Base-by-base conservation (phyloP, 805 yeast species). In the Cyberlindnera amylophila region DNA sequence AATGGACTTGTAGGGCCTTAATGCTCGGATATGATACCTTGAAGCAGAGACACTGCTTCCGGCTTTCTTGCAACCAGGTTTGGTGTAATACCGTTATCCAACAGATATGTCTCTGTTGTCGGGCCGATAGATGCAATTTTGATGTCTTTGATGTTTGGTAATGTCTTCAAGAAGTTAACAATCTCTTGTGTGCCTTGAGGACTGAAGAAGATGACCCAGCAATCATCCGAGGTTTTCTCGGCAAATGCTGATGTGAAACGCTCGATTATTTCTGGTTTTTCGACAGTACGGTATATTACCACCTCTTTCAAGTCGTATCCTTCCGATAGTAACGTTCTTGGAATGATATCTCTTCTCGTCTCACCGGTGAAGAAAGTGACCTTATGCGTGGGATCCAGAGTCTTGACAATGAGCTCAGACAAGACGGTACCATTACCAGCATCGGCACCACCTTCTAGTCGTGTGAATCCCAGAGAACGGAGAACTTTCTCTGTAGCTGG, bases 71-170 rank as follows among this genome's bases (percentile, higher is more conserved):
- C 81, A 4, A 83, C 84, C 1, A 84, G 75, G 31, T 75, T 64
- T 1, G 90, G 86, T 0, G 34, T 50, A 3, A 91, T 58, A 0
- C 78, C 81, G 15, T 75, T 69, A 1, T 67, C 60, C 5, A 60
- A 30, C 33, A 90, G 63, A 54, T 75, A 88, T 31, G 67, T 70
- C 42, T 83, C 79, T 0, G 98, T 91, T 0, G 97, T 91, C 3
- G 97, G 97, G 0, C 98, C 98, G 44, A 91, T 91, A 4, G 90
- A 80, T 0, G 95, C 96, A 13, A 88, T 65, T 36, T 69, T 72
- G 32, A 32, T 55, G 8, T 45, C 36, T 2, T 37, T 16, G 18
- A 32, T 23, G 11, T 43, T 24, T 18, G 44, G 36, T 16, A 35
- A 35, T 27, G 26, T 36, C 37, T 57, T 59, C n/a, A 77, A 42